Conservation (phyloP, 2,329 filamentous ascomycete species). For the Epichloe coenophiala region DNA sequence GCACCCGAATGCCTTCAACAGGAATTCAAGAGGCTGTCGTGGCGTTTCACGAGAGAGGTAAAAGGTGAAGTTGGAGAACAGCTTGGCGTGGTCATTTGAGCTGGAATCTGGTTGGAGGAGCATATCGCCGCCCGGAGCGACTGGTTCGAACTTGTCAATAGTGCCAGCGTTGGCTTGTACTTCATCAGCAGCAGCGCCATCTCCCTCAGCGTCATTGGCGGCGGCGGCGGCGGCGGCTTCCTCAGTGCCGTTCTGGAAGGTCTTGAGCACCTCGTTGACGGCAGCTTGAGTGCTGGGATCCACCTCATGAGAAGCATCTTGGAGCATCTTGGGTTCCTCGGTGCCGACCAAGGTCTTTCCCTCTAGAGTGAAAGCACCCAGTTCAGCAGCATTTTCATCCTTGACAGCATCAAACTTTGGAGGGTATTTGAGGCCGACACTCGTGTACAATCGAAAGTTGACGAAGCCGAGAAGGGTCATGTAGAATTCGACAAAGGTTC, state of each 20-base stretch:
- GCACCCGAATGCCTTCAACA: conserved; percentile 87
- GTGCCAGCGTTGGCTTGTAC: conserved; percentile 32
- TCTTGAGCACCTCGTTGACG: conserved; percentile 55
- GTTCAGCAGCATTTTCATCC: conserved; percentile 80
- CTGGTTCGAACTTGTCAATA: conserved; percentile 86
- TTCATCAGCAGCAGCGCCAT: conserved; percentile 25
- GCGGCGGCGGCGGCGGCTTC: conserved; percentile 18
- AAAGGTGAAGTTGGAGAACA: conserved; percentile 83
- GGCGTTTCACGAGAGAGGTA: conserved; percentile 91
- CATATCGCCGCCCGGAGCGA: conserved; percentile 71
- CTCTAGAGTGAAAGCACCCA: conserved; percentile 84
- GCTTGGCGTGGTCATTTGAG: conserved; percentile 52
- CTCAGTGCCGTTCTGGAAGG: conserved; percentile 45
- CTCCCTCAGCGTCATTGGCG: conserved; percentile 19
- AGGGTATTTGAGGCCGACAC: conserved; percentile 83
- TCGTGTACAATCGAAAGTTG: conserved; percentile 90
- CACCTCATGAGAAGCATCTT: conserved; percentile 33
- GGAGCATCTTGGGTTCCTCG: conserved; percentile 39
- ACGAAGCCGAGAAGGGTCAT: conserved; percentile 91
- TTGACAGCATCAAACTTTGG: conserved; percentile 81
- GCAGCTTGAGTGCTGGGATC: conserved; percentile 51
- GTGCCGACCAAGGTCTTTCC: conserved; percentile 48
- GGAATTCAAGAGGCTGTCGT: conserved; percentile 78
- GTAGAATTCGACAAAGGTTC: conserved; percentile 97
- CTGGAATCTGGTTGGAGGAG: conserved; percentile 64